Conservation (phyloP, 257 asterid genomes). For the Scutellaria minor region DNA sequence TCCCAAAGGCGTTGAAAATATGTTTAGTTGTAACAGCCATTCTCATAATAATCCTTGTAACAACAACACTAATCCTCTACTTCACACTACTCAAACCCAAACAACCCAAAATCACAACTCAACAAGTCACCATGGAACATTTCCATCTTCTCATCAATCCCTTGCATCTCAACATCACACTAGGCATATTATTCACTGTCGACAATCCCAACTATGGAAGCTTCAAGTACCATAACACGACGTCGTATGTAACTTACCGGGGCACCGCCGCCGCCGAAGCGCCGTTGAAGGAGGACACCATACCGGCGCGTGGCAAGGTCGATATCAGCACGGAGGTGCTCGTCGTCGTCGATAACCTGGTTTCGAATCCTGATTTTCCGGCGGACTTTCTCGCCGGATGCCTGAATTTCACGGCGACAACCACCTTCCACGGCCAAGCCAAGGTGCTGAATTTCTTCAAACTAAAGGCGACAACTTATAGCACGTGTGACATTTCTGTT, state of each 20-base stretch:
- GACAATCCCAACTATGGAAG: neutral
- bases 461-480: neutral
- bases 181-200: neutral
- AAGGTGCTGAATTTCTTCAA: neutral
- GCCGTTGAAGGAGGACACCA: neutral
- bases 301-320: neutral
- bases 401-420: neutral
- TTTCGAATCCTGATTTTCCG: neutral
- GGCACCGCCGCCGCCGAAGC: neutral
- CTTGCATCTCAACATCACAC: neutral
- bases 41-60: neutral
- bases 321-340: neutral
- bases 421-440: neutral
- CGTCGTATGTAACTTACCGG: neutral
- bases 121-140: neutral
- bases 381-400: neutral
- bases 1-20: neutral
- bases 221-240: neutral
- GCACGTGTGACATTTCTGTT: neutral
- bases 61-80: neutral
- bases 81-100: neutral
- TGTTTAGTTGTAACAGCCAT: neutral
- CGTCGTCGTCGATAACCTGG: neutral
- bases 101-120: neutral
- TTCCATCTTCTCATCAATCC: neutral